Percentiles rank a stretch among this genome's conserved stretches.
These are phyloP conservation scores for Yarrowia sp. DNA, from an alignment of 805 yeast genomes.

Conservation along the genomic window DNA sequence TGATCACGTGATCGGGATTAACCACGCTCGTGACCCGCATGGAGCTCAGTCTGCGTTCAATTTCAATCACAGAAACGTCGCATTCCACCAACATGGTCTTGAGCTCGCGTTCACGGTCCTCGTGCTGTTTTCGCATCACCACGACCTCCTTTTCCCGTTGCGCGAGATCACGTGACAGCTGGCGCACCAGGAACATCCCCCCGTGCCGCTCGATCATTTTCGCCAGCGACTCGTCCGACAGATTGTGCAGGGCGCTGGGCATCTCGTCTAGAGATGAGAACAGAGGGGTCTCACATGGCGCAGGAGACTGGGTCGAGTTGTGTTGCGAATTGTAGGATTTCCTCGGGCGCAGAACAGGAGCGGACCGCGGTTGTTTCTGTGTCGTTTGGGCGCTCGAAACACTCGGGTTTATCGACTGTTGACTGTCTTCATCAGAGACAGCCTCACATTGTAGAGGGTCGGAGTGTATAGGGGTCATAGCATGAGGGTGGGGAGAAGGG, in stretches of 20 bases:
- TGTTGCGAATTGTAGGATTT: slow-evolving; percentile 2
- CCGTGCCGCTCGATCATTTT: slow-evolving; percentile 51
- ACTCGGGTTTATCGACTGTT: neutral
- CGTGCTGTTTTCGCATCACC: slow-evolving; percentile 49
- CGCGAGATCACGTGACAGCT: slow-evolving; percentile 58
- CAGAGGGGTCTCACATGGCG: neutral
- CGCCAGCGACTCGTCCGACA: slow-evolving; percentile 49
- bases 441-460: slow-evolving; percentile 21
- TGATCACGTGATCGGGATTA: slow-evolving; percentile 42
- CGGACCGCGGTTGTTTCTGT: slow-evolving; percentile 1
- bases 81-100: slow-evolving; percentile 45
- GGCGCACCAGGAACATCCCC: slow-evolving; percentile 53
- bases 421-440: slow-evolving; percentile 14
- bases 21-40: slow-evolving; percentile 42
- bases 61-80: slow-evolving; percentile 46
- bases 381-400: neutral
- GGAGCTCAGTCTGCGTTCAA: slow-evolving; percentile 45
- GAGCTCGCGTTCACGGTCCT: slow-evolving; percentile 49
- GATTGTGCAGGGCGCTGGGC: slow-evolving; percentile 53
- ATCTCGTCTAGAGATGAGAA: slow-evolving; percentile 41
- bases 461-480: slow-evolving; percentile 7
- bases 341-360: neutral
- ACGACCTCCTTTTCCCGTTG: slow-evolving; percentile 57
- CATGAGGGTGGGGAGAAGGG: neutral
- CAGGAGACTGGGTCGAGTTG: neutral